A percentile compares a stretch with the other conserved stretches of the same genome.
phyloP scores from a whole-genome alignment of 106 monocot species.

The Dendrobium catenatum region DNA sequence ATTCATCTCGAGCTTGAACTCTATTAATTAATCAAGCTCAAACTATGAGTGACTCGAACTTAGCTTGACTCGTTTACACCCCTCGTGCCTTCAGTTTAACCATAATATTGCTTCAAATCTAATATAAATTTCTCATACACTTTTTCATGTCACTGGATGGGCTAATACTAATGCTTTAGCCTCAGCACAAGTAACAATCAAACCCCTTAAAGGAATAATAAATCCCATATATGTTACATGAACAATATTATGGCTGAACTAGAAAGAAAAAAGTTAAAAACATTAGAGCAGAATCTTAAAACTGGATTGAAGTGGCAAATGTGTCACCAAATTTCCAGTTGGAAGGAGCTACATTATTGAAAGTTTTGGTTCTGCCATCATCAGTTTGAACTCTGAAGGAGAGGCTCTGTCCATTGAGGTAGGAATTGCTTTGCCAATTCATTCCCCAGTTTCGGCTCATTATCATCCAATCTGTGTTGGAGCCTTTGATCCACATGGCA shows the following conservation, averaged over 20 bases:
- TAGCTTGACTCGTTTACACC: too few species aligned
- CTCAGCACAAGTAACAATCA: neutral
- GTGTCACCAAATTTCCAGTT: slow-evolving; percentile 15
- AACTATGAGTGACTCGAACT: too few species aligned
- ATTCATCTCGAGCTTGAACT: too few species aligned
- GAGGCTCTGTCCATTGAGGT: slow-evolving; percentile 9
- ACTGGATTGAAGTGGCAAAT: neutral
- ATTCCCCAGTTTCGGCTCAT: slow-evolving; percentile 17
- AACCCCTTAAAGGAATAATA: neutral
- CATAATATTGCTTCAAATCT: too few species aligned
- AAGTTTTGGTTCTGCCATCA: slow-evolving; percentile 1
- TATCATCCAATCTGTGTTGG: neutral
- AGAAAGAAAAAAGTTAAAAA: neutral
- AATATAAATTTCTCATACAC: too few species aligned
- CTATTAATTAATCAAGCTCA: too few species aligned
- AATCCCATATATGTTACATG: too few species aligned
- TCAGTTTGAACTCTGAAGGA: slow-evolving; percentile 7
- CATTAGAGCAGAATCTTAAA: neutral
- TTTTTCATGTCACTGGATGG: neutral
- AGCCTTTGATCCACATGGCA: slow-evolving; percentile 9
- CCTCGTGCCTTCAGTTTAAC: too few species aligned
- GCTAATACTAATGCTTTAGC: neutral
- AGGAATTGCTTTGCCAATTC: slow-evolving; percentile 4
- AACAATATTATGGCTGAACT: too few species aligned
- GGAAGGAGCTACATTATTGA: slow-evolving; percentile 1